A percentile compares a stretch with the other conserved stretches of the same genome.
These are phyloP conservation scores for Trichoderma asperellum DNA, from an alignment of 2,329 filamentous ascomycete species.

Conservation along the genomic window DNA sequence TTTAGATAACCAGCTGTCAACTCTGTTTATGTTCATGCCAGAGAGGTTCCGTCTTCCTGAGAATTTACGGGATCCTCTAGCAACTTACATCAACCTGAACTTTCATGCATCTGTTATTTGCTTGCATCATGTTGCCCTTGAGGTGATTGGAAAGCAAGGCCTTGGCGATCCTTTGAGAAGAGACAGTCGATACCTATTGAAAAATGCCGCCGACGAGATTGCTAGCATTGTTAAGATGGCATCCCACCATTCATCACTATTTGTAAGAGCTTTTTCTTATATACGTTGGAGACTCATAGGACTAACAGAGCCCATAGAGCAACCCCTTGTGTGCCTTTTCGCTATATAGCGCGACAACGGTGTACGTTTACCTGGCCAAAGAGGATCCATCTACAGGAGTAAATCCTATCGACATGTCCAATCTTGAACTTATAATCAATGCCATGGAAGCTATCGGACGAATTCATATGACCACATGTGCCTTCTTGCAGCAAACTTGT, in stretches of 20 bases:
- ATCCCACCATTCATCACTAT: conserved; percentile 67
- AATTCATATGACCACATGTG: conserved; percentile 75
- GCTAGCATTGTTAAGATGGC: conserved; percentile 81
- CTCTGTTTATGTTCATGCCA: conserved; percentile 77
- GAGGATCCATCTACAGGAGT: conserved; percentile 63
- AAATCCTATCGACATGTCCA: conserved; percentile 50
- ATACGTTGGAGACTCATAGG: background rate
- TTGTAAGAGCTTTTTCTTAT: conserved; percentile 55
- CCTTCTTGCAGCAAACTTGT: conserved; percentile 82
- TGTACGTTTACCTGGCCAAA: conserved; percentile 80
- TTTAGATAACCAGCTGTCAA: conserved; percentile 79
- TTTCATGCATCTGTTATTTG: conserved; percentile 88
- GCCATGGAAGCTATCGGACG: conserved; percentile 78
- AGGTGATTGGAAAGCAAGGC: conserved; percentile 75
- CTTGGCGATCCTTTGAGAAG: conserved; percentile 67
- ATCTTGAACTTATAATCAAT: conserved; percentile 76
- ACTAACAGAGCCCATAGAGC: conserved; percentile 35
- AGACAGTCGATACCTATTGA: conserved; percentile 72
- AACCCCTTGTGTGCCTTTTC: conserved; percentile 65
- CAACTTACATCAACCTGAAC: conserved; percentile 84
- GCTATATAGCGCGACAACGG: conserved; percentile 81
- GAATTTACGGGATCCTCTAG: conserved; percentile 69
- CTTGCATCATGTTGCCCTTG: conserved; percentile 84
- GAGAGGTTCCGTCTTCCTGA: conserved; percentile 72
- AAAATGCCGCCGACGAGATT: conserved; percentile 82